Base-by-base conservation (phyloP, 2,329 filamentous ascomycete species). In the Sporothrix brasiliensis region DNA sequence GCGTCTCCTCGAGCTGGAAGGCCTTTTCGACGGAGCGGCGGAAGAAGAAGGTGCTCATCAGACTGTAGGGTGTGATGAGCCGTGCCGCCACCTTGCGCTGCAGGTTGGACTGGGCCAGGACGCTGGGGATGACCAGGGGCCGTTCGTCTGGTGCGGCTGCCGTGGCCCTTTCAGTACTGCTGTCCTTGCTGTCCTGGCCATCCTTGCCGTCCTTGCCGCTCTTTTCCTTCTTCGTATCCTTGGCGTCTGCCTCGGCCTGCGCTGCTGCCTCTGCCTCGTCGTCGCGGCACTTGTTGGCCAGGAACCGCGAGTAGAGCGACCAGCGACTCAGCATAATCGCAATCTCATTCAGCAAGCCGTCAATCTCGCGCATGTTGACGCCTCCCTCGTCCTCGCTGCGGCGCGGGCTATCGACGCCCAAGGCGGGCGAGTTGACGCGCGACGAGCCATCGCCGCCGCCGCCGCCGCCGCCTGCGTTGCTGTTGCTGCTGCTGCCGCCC, bases 11-110 rank as follows among this genome's bases (percentile, higher is more conserved):
- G 60, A 99, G 84, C 79, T 99, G 94, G 79, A 99, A 99, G 0
- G 95, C 93, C 79, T 97, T 98, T 77, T 99, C 95, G 2, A 99
- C 94, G 0, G 94, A 97, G 65, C 95, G 88, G 7, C 96, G 90
- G 82, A 97, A 94, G 87, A 97, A 98, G 82, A 99, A 99, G 1
- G 91, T 95, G 2, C 93, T 93, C 90, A 99, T 94, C 71, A 87
- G 82, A 77, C 96, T 97, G 83, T 97, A 98, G 0, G 95, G 93
- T 1, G 87, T 86, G 13, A 89, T 85, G 0, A 99, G 86, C 71
- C 90, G 90, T 67, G 88, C 87, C 0, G 87, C 85, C 4, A 97
- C 86, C 78, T 98, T 98, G 73, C 87, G 89, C 75, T 88, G 86
- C 24, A 99, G 85, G 69, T 92, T 91, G 66, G 94, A 97, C 75